Evolutionary conservation across 106 monocot genomes (phyloP).

Genomic region (Phalaenopsis equestris): DNA sequence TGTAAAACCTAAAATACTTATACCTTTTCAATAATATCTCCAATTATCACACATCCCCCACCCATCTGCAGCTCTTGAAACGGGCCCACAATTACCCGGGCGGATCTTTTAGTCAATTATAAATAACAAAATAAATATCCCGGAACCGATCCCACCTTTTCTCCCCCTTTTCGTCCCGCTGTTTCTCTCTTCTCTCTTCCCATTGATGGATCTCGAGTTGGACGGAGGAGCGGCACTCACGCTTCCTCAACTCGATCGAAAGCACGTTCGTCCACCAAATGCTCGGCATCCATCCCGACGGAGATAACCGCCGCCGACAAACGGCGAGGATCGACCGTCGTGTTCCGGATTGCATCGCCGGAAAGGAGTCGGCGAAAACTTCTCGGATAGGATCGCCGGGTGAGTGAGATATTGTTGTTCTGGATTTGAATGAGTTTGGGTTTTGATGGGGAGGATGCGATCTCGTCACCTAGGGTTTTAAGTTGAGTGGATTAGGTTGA

Average conservation of each 20-base stretch:
- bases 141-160: background rate
- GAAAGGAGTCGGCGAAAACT: slow-evolving; percentile 4
- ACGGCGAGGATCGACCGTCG: background rate
- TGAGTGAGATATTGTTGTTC: background rate
- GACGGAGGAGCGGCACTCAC: slow-evolving; percentile 23
- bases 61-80: too few relatives aligned
- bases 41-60: too few relatives aligned
- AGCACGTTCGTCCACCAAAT: slow-evolving; percentile 11
- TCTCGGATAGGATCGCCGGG: background rate
- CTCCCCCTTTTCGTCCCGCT: background rate
- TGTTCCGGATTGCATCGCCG: slow-evolving; percentile 8
- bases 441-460: too few relatives aligned
- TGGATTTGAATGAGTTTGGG: background rate
- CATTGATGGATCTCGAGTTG: slow-evolving; percentile 1
- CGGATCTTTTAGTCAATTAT: background rate
- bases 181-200: background rate
- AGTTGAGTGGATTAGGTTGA: too few relatives aligned
- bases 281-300: background rate
- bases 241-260: slow-evolving; percentile 24
- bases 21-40: too few relatives aligned
- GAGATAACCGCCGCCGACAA: too few relatives aligned
- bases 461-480: too few relatives aligned
- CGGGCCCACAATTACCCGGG: background rate
- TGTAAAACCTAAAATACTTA: too few relatives aligned
- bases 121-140: background rate